Conservation (phyloP, 768 basidiomycete species). For the Suillus tomentosus region DNA sequence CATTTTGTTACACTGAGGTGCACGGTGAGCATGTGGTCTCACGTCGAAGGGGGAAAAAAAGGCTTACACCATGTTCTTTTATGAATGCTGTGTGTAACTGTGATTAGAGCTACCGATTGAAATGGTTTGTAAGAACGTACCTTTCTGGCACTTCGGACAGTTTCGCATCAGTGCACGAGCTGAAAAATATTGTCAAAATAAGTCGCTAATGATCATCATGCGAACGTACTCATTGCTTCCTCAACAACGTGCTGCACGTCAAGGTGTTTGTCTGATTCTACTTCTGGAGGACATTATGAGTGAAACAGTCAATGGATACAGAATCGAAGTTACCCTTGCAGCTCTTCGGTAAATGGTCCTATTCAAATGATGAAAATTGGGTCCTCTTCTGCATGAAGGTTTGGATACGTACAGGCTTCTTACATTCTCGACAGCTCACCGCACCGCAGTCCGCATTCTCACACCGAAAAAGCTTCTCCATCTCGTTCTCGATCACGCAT, state of each 20-base stretch:
- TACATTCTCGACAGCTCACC: conserved; percentile 80
- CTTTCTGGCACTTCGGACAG: conserved; percentile 85
- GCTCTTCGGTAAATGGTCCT: conserved; percentile 82
- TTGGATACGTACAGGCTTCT: conserved; percentile 55
- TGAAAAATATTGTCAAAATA: conserved; percentile 29
- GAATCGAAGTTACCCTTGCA: conserved; percentile 58
- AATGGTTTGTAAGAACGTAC: conserved; percentile 38
- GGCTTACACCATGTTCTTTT: conserved; percentile 73
- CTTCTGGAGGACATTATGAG: conserved; percentile 47
- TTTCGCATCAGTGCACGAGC: conserved; percentile 83
- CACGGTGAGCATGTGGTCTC: not conserved
- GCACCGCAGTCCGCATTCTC: conserved; percentile 67
- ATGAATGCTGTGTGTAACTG: conserved; percentile 60
- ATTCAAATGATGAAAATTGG: conserved; percentile 3
- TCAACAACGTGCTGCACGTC: conserved; percentile 80
- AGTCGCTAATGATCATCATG: not conserved
- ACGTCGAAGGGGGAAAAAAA: not conserved
- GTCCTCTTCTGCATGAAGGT: not conserved
- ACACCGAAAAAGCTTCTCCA: conserved; percentile 62
- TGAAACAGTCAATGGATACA: not conserved
- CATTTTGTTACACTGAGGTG: conserved; percentile 88
- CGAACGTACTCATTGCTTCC: conserved; percentile 84
- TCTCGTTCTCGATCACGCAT: conserved; percentile 68
- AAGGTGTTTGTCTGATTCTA: conserved; percentile 71
- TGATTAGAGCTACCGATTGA: conserved; percentile 4